Percentiles rank a stretch among this genome's conserved stretches.
Evolutionary conservation across 345 rosid genomes (phyloP).

Genomic region (Reutealis trisperma): DNA sequence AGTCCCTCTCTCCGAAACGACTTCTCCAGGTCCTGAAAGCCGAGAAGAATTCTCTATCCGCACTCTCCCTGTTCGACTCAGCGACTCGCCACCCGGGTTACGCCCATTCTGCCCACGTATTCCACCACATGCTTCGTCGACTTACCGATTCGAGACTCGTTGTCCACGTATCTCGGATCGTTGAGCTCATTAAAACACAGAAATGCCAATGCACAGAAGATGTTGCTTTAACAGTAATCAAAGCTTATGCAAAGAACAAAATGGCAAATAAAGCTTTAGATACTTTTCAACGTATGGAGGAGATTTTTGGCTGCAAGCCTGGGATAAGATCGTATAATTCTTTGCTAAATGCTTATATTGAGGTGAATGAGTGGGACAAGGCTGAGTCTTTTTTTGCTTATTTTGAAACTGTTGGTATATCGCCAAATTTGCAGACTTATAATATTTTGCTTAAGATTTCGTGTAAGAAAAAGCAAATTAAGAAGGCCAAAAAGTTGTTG

Average conservation of each 20-base stretch:
- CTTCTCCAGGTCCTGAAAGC: conserved; percentile 68
- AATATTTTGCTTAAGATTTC: conserved; percentile 74
- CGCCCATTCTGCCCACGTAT: conserved; percentile 57
- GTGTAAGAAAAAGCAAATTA: conserved; percentile 62
- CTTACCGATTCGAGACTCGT: conserved; percentile 52
- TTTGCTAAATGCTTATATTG: conserved; percentile 61
- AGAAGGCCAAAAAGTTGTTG: conserved; percentile 54
- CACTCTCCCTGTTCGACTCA: conserved; percentile 63
- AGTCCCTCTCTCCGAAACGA: conserved; percentile 51
- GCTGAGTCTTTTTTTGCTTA: conserved; percentile 56
- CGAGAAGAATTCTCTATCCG: conserved; percentile 50
- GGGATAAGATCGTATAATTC: conserved; percentile 71
- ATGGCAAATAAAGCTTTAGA: conserved; percentile 64
- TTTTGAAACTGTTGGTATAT: conserved; percentile 47
- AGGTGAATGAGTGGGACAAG: conserved; percentile 52
- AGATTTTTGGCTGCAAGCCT: conserved; percentile 69
- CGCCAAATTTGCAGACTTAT: conserved; percentile 70
- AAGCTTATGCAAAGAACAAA: conserved; percentile 60
- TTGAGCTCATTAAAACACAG: conserved; percentile 56
- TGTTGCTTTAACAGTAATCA: conserved; percentile 61
- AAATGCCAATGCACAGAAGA: conserved; percentile 76
- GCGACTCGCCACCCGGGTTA: conserved; percentile 56
- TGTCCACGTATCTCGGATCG: conserved; percentile 48
- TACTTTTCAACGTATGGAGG: conserved; percentile 61
- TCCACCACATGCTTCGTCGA: conserved; percentile 81